These are phyloP conservation scores for Fusarium sp. DNA, from an alignment of 2,329 filamentous ascomycete species.

Conservation along the genomic window DNA sequence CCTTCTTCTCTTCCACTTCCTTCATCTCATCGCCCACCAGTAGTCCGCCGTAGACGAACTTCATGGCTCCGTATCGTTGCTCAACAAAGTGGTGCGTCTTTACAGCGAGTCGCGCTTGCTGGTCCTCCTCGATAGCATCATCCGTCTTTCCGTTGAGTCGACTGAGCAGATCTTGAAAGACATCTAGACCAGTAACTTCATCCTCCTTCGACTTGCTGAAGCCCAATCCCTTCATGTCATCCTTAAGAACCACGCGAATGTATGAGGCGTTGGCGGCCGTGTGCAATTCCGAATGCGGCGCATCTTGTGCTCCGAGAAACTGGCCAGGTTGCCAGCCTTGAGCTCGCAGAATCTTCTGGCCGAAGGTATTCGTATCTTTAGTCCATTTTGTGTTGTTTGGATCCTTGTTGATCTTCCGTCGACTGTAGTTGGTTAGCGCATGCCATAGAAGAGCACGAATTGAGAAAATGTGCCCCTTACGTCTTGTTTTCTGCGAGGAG, in stretches of 20 bases:
- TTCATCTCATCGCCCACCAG: constrained; percentile 65
- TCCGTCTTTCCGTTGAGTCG: constrained; percentile 89
- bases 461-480: constrained; percentile 31
- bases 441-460: neutral
- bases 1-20: constrained; percentile 41
- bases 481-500: constrained; percentile 48
- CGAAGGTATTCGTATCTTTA: constrained; percentile 81
- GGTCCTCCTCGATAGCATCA: constrained; percentile 73
- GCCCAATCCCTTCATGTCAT: constrained; percentile 89
- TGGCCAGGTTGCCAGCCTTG: constrained; percentile 92
- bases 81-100: constrained; percentile 78
- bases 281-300: constrained; percentile 77
- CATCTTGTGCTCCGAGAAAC: constrained; percentile 79
- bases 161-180: constrained; percentile 85
- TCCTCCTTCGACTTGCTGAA: constrained; percentile 79
- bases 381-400: constrained; percentile 97
- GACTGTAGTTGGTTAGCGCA: constrained; percentile 40
- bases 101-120: constrained; percentile 71
- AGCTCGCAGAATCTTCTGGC: constrained; percentile 85
- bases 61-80: constrained; percentile 79
- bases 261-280: constrained; percentile 84
- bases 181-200: constrained; percentile 84
- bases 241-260: constrained; percentile 85
- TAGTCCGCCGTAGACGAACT: constrained; percentile 87
- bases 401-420: constrained; percentile 81